phyloP scores from a whole-genome alignment of 2,329 filamentous ascomycete species.

The Dactylellina haptotyla region DNA sequence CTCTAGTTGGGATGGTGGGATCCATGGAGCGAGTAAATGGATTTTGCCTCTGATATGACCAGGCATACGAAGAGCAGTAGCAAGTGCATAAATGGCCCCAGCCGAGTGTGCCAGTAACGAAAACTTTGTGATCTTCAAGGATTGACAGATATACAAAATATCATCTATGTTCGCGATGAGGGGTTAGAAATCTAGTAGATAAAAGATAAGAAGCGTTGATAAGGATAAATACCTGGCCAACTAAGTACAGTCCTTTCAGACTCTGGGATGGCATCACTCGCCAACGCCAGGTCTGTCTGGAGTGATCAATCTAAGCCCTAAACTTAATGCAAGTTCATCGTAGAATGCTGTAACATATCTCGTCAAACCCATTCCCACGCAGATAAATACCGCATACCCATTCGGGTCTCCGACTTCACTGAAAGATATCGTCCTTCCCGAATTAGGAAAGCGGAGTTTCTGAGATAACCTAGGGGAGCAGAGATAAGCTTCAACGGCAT shows the following conservation, averaged over 20 bases:
- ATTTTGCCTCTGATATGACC: slow-evolving; percentile 94
- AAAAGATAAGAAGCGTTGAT: neutral
- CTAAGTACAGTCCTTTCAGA: slow-evolving; percentile 84
- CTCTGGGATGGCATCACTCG: slow-evolving; percentile 85
- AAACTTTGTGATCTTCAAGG: slow-evolving; percentile 92
- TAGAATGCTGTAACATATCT: slow-evolving; percentile 97
- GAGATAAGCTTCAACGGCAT: slow-evolving; percentile 86
- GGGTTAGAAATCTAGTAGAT: no score
- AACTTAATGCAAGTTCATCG: slow-evolving; percentile 87
- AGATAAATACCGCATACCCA: slow-evolving; percentile 92
- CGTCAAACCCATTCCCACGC: slow-evolving; percentile 96
- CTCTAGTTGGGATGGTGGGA: slow-evolving; percentile 91
- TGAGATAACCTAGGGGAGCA: slow-evolving; percentile 85
- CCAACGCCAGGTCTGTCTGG: slow-evolving; percentile 94
- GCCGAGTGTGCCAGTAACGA: slow-evolving; percentile 96
- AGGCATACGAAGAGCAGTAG: slow-evolving; percentile 92
- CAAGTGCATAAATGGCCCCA: slow-evolving; percentile 96
- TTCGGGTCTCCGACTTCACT: slow-evolving; percentile 94
- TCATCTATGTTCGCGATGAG: slow-evolving; percentile 67
- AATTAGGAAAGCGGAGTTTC: slow-evolving; percentile 85
- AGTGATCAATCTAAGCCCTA: slow-evolving; percentile 90
- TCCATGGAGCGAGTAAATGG: slow-evolving; percentile 94
- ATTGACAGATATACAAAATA: slow-evolving; percentile 91
- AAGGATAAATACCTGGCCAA: slow-evolving; percentile 79
- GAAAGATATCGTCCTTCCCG: slow-evolving; percentile 88